Percentiles rank a stretch among this genome's conserved stretches.
These are phyloP conservation scores for Heliophila coronopifolia DNA, from an alignment of 441 rosid species.

Conservation along the genomic window DNA sequence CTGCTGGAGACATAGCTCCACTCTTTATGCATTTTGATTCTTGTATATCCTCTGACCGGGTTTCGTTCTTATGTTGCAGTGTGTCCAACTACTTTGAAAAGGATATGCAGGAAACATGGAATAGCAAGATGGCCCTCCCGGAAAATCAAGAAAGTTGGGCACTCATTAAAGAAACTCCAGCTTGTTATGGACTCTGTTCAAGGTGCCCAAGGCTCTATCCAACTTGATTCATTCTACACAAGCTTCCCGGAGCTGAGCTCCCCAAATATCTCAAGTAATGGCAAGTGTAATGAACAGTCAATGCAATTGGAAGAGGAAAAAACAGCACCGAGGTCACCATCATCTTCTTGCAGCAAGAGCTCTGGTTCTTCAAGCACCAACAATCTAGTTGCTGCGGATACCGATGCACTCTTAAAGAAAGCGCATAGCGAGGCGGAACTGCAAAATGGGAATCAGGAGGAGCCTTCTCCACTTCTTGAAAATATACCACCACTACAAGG, in stretches of 20 bases:
- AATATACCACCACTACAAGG: slow-evolving; percentile 35
- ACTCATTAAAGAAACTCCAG: slow-evolving; percentile 76
- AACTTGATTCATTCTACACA: slow-evolving; percentile 65
- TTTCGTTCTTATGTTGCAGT: slow-evolving; percentile 44
- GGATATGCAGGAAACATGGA: slow-evolving; percentile 89
- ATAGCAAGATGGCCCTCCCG: slow-evolving; percentile 90
- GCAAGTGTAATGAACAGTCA: slow-evolving; percentile 22
- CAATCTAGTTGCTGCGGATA: slow-evolving; percentile 32
- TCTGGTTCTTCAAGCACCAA: slow-evolving; percentile 56
- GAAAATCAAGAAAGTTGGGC: slow-evolving; percentile 84
- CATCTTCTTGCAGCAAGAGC: slow-evolving; percentile 68
- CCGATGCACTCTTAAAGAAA: slow-evolving; percentile 46
- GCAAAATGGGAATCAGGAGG: slow-evolving; percentile 41
- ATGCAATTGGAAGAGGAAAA: slow-evolving; percentile 29
- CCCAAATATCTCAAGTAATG: slow-evolving; percentile 32
- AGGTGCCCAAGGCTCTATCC: slow-evolving; percentile 64
- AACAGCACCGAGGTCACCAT: slow-evolving; percentile 42
- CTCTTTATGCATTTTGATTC: slow-evolving; percentile 8
- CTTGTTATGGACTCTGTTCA: slow-evolving; percentile 72
- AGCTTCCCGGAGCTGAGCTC: slow-evolving; percentile 72
- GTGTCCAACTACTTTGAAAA: slow-evolving; percentile 81
- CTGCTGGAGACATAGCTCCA: slow-evolving; percentile 15
- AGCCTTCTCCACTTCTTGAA: slow-evolving; percentile 34
- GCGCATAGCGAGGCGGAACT: slow-evolving; percentile 56
- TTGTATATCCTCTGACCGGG: slow-evolving; percentile 9